These are phyloP conservation scores for Elongisporangium senticosum DNA, from an alignment of 352 stramenopile genomes.

Conservation along the genomic window DNA sequence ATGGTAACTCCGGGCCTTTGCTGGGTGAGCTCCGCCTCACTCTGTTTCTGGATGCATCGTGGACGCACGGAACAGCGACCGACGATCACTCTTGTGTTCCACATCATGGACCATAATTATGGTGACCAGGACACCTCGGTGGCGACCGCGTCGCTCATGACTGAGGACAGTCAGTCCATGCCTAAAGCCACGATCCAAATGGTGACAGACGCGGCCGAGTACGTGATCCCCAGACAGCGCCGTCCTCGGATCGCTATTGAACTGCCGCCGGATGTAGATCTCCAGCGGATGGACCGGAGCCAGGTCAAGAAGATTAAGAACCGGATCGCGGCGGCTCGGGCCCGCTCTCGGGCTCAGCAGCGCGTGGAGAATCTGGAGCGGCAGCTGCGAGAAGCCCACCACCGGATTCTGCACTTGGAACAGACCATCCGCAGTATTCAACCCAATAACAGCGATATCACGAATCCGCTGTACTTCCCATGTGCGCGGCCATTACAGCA, in stretches of 20 bases:
- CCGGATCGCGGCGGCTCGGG: conserved; percentile 52
- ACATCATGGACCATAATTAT: background rate
- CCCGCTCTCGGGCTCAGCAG: conserved; percentile 46
- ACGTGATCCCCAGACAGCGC: background rate
- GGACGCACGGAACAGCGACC: background rate
- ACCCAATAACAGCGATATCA: background rate
- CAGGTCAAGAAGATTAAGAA: conserved; percentile 71
- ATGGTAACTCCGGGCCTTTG: background rate
- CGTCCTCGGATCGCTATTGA: conserved; percentile 26
- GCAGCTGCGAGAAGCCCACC: background rate
- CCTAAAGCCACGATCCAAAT: background rate
- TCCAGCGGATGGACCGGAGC: conserved; percentile 29
- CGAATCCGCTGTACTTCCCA: background rate
- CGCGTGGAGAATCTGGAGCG: conserved; percentile 39
- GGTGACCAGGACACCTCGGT: background rate
- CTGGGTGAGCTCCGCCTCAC: background rate
- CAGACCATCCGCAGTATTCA: background rate
- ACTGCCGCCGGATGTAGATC: conserved; percentile 25
- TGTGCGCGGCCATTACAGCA: background rate
- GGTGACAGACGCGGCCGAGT: background rate
- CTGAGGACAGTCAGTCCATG: background rate
- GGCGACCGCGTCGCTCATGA: background rate
- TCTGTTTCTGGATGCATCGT: background rate
- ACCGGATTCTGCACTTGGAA: background rate
- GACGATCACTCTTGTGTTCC: background rate